phyloP scores from a whole-genome alignment of 305 asterid genomes.

The Fraxinus albicans region DNA sequence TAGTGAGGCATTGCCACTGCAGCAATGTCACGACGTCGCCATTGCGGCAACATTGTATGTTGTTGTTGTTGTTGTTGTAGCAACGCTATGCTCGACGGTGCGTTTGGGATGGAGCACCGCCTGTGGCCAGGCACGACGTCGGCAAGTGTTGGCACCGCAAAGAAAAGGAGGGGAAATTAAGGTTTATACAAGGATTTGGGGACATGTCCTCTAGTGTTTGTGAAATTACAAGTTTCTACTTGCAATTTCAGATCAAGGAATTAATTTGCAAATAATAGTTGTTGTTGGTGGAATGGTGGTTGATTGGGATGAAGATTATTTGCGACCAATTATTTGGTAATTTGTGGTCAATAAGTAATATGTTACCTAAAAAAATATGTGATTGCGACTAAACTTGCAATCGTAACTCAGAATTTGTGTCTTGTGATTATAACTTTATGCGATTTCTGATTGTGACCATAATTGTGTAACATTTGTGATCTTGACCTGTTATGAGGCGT shows the following conservation, averaged over 20 bases:
- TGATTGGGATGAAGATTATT: neutral
- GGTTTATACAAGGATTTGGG: neutral
- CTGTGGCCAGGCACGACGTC: neutral
- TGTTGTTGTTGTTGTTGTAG: neutral
- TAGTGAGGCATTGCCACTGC: neutral
- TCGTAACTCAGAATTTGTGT: neutral
- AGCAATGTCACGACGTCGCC: too few relatives aligned
- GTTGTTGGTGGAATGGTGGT: neutral
- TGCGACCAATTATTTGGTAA: neutral
- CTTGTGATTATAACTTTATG: neutral
- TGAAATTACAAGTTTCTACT: neutral
- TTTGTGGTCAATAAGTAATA: neutral
- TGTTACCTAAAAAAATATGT: too few relatives aligned
- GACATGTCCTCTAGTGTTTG: neutral
- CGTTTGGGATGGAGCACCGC: neutral
- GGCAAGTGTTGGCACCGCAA: neutral
- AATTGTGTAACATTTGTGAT: neutral
- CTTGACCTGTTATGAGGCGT: too few relatives aligned
- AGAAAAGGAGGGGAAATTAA: neutral
- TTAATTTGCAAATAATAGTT: neutral
- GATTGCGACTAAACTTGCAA: neutral
- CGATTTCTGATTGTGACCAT: neutral
- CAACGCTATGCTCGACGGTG: neutral
- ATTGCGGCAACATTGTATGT: neutral
- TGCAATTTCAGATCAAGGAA: neutral